Conservation (phyloP, 352 stramenopile species). For the Thalassiosira delicatula region DNA sequence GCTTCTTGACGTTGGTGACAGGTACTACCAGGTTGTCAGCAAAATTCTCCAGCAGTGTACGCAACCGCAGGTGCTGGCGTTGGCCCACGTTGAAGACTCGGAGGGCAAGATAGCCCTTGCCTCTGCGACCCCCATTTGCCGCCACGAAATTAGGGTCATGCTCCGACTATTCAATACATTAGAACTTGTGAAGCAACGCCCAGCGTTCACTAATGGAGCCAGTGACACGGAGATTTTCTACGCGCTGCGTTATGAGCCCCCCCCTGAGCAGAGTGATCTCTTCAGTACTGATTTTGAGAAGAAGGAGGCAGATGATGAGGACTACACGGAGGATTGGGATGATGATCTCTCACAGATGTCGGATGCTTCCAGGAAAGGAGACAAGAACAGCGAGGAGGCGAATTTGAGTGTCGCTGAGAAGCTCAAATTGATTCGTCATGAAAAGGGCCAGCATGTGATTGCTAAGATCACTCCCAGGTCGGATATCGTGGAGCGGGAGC, state of each 20-base stretch:
- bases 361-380: constrained; percentile 77
- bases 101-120: constrained; percentile 80
- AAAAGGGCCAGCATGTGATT: constrained; percentile 83
- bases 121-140: constrained; percentile 81
- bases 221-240: constrained; percentile 85
- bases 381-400: constrained; percentile 76
- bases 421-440: constrained; percentile 63
- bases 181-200: constrained; percentile 81
- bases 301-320: constrained; percentile 65
- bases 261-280: constrained; percentile 62
- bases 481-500: constrained; percentile 82
- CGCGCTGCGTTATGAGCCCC: constrained; percentile 77
- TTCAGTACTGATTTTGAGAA: constrained; percentile 80
- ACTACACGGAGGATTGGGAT: constrained; percentile 83
- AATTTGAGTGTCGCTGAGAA: constrained; percentile 58
- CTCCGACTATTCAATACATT: constrained; percentile 84
- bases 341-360: constrained; percentile 77
- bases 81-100: constrained; percentile 81
- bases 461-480: constrained; percentile 83
- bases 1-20: constrained; percentile 79
- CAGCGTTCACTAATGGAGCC: constrained; percentile 79
- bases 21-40: constrained; percentile 82
- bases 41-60: constrained; percentile 83
- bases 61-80: constrained; percentile 82
- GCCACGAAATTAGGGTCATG: constrained; percentile 84